Base-by-base conservation (phyloP, 1,139 yeast genomes). In the Suhomyces guaymorum region DNA sequence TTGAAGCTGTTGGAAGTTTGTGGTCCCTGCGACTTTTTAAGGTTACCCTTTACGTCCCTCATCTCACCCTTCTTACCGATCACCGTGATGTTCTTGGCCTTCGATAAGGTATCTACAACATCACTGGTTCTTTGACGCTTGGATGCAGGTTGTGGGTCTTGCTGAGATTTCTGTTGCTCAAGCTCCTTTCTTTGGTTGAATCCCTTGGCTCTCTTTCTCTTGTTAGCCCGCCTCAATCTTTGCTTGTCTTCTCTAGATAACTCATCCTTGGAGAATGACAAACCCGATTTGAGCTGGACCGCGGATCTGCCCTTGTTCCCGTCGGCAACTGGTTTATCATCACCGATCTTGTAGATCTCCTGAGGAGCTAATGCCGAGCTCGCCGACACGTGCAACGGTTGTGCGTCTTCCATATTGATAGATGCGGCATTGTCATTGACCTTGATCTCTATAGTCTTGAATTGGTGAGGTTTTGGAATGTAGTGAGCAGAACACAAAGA, bases 331-430 rank as follows among this genome's bases (percentile, higher is more conserved):
- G 73, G 70, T 32, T 71, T 75, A 38, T 63, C 72, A 41, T 66
- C 70, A 17, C 72, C 73, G 15, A 82, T 70, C 53, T 73, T 78
- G 62, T 83, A 92, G n/a, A 92, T 73, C 63, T 92, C 98, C 63
- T 92, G 98, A 26, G 98, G 98, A 2, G 98, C 98, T 51, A 92
- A 71, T 33, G 85, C 76, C n/a, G 82, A 68, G 17, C 82, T 87
- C 21, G 77, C 66, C 2, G 94, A 77, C 63, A 86, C 73, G 28
- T 90, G 82, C 37, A 87, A 70, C 30, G 98, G 98, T 62, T 90
- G 97, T 1, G 97, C 94, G 54, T 92, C 98, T 63, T 92, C 98
- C 96, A 90, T 87, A 5, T 82, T 57, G 35, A 92, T 82, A 2
- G 96, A 76, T 2, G 96, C 82, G 3, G 55, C 54, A 28, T 52